Percentiles rank a stretch among this genome's conserved stretches.
Conservation (phyloP, 768 basidiomycete genomes). For the Rhizopogon vesiculosus region DNA sequence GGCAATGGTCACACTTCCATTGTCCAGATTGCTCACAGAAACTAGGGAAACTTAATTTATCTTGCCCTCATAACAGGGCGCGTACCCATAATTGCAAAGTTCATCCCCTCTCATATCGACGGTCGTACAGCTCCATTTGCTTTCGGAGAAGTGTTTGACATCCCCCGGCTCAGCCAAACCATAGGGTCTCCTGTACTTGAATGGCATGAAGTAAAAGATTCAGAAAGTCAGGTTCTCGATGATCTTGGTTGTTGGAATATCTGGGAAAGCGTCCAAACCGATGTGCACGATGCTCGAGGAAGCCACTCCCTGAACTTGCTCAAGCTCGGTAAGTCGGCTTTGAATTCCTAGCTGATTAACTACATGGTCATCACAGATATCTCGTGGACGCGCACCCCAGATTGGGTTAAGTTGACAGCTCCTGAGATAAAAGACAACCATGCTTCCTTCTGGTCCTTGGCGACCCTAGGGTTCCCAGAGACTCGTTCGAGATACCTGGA, state of each 20-base stretch:
- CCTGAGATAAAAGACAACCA: constrained; percentile 14
- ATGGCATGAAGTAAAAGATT: constrained; percentile 60
- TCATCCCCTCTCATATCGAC: constrained; percentile 54
- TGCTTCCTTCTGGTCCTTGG: constrained; percentile 20
- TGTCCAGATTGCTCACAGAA: constrained; percentile 18
- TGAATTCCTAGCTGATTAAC: constrained; percentile 22
- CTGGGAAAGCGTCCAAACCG: constrained; percentile 15
- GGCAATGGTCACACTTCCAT: constrained; percentile 8
- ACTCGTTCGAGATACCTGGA: constrained; percentile 5
- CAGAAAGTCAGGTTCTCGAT: constrained; percentile 28
- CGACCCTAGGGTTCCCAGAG: constrained; percentile 18
- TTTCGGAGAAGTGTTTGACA: constrained; percentile 59
- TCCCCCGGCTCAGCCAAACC: constrained; percentile 41
- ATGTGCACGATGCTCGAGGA: constrained; percentile 10
- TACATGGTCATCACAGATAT: constrained; percentile 32
- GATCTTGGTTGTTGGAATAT: constrained; percentile 20
- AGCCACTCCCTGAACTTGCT: constrained; percentile 1
- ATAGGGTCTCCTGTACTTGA: constrained; percentile 50
- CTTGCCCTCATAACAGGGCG: constrained; percentile 54
- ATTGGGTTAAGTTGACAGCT: constrained; percentile 16
- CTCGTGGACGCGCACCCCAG: constrained; percentile 19
- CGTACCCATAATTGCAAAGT: constrained; percentile 54
- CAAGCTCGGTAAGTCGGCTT: constrained; percentile 4
- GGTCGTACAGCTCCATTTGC: constrained; percentile 43
- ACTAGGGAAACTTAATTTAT: constrained; percentile 54